Evolutionary conservation across 768 basidiomycete genomes (phyloP), one percentile per base, ranked within the genome.

Genomic region (Piloderma croceum): DNA sequence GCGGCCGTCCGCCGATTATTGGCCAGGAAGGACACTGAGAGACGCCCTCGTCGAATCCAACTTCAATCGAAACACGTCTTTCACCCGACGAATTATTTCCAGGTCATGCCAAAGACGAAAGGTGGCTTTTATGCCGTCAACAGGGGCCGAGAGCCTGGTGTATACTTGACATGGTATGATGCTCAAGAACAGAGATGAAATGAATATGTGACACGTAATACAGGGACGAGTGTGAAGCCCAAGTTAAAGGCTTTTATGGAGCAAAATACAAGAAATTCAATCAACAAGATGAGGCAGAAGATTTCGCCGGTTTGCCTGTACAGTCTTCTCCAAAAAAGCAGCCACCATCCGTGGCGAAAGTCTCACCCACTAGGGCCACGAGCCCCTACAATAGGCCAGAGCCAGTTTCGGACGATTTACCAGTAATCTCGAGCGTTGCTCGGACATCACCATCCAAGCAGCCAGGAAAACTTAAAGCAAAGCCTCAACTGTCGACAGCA

Each of bases 141-240:
- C 17, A 60, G 52, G 6, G 82, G 83, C 6, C 57, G 60, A 18
- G 42, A 43, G 3, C 68, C 79, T 0, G 65, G 65, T 3, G 50
- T 65, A 6, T 62, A 67, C 35, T 40, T 18, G 3, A 56, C 63
- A 1, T 74, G 71, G 69, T 61, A 39, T 45, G 7, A 4, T 34
- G 24, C 23, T 19, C 21, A 25, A n/a, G n/a, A 3, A 21, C 11
- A 29, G 9, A 11, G 13, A n/a, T 43, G 23, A 9, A 10, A 15
- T 7, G n/a, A 21, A 18, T 27, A 19, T 41, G 17, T 27, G 18
- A 10, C 24, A 13, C 24, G 35, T 27, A 31, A 42, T 23, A 18
- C 53, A 90, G 89, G 90, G 65, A 62, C 5, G 88, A 92, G 12
- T 83, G 83, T 48, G 67, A 81, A 52, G 58, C 57, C 0, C 87